Conservation (phyloP, 2,329 filamentous ascomycete species). For the Helicocarpus griseus region DNA sequence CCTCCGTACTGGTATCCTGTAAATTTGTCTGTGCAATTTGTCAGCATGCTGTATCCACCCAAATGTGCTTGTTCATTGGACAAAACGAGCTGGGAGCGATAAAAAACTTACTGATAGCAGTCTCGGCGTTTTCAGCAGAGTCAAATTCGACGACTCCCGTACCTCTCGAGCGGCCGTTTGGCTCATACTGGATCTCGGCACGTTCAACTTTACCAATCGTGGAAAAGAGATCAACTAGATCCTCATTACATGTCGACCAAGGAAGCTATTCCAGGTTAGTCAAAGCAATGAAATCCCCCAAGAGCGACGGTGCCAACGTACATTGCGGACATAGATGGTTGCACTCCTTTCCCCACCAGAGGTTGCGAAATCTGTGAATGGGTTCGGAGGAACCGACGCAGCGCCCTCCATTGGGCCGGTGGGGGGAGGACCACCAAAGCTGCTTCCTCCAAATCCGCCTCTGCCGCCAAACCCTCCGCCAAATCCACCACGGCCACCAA, state of each 20-base stretch:
- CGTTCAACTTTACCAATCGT: slow-evolving; percentile 97
- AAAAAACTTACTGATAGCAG: slow-evolving; percentile 58
- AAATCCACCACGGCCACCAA: slow-evolving; percentile 46
- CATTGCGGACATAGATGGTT: slow-evolving; percentile 92
- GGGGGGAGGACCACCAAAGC: slow-evolving; percentile 32
- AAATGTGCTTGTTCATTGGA: not conserved
- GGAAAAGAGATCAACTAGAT: slow-evolving; percentile 89
- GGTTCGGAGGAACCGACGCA: slow-evolving; percentile 57
- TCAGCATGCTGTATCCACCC: not conserved
- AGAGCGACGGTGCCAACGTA: slow-evolving; percentile 43
- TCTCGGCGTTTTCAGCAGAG: slow-evolving; percentile 71
- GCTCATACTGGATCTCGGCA: slow-evolving; percentile 98
- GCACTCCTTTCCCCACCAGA: slow-evolving; percentile 74
- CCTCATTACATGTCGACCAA: slow-evolving; percentile 98
- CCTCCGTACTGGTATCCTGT: slow-evolving; percentile 96
- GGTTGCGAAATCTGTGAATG: slow-evolving; percentile 88
- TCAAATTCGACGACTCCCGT: slow-evolving; percentile 97
- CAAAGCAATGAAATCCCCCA: not conserved
- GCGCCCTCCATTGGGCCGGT: slow-evolving; percentile 27
- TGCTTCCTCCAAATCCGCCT: slow-evolving; percentile 40
- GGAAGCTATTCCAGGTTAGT: slow-evolving; percentile 56
- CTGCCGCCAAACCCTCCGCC: slow-evolving; percentile 44
- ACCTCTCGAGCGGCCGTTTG: slow-evolving; percentile 87
- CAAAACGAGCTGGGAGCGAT: slow-evolving; percentile 1
- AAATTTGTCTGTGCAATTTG: slow-evolving; percentile 60